Evolutionary conservation across 805 yeast genomes (phyloP), one percentile per base, ranked within the genome.

Genomic region (Teunomyces barrocoloradensis): DNA sequence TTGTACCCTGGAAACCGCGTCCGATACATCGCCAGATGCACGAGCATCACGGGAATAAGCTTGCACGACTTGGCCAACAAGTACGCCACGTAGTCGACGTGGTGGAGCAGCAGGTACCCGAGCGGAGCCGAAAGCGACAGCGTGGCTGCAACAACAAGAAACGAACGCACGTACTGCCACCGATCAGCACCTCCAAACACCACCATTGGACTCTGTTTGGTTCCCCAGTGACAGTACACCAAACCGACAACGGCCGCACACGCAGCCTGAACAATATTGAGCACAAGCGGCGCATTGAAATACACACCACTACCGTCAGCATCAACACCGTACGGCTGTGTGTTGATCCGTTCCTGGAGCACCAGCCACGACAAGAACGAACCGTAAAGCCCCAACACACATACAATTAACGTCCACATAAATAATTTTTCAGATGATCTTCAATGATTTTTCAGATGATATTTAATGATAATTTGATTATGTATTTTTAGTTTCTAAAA

Each of bases 1-100:
- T 94, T 94, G 67, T 84, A 82, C 2, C 65, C 46, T 0, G 97
- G 90, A 64, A 89, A 92, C 45, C 66, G 69, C 3, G 87, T 80
- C 37, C 85, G 75, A 67, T 90, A 92, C 10, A 88, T 57, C 12
- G 82, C 55, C 48, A 84, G 69, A 59, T 90, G 97, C 2, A 94
- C 87, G 29, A 87, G 61, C 85, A 94, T 83, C n/a, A 92, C 96
- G 0, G 99, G 99, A 18, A 94, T 81, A 64, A 94, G 75, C 59
- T 94, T 94, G 64, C 98, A 92, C 46, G 96, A 85, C 62, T 94
- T 94, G 15, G 97, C 96, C 51, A 94, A 75, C 52, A 92, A 77
- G 56, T 81, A 85, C 0, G 95, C 86, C 59, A 94, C 70, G 61
- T 87, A 94, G 60, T 89, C 96, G 28, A 94, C 92, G 63, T 92